A percentile compares a stretch with the other conserved stretches of the same genome.
Conservation (phyloP, 176 grass and related monocot genomes). For the Aegilops longissima region DNA sequence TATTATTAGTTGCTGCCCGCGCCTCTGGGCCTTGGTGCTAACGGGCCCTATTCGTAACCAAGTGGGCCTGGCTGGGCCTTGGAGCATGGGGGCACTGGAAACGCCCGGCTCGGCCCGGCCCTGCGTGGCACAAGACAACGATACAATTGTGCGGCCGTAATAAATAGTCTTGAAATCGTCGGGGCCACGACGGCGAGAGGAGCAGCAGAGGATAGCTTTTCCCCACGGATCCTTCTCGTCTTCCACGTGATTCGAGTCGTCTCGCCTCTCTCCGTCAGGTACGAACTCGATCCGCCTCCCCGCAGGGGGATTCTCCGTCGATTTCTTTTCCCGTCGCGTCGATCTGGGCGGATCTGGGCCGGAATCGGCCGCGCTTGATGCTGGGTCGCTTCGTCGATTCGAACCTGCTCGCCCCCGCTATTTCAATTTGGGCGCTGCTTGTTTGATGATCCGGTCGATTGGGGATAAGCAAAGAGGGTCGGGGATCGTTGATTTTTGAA, state of each 20-base stretch:
- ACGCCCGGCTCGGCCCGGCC: too few relatives aligned
- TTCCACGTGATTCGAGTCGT: neutral
- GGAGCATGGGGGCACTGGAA: too few relatives aligned
- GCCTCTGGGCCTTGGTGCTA: neutral
- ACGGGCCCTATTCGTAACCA: neutral
- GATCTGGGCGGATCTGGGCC: constrained; percentile 3
- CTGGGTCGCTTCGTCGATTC: neutral
- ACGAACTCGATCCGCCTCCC: constrained; percentile 6
- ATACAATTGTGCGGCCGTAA: neutral
- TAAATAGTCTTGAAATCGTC: neutral
- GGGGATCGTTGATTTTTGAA: neutral
- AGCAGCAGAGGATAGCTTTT: constrained; percentile 2
- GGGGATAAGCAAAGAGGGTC: neutral
- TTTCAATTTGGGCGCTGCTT: neutral
- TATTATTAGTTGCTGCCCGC: constrained; percentile 7
- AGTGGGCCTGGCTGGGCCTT: neutral
- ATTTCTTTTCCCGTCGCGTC: neutral
- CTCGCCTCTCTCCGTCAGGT: constrained; percentile 19
- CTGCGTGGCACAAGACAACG: neutral
- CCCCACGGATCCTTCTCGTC: constrained; percentile 20
- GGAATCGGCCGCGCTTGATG: neutral
- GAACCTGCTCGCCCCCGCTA: neutral
- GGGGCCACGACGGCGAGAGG: neutral
- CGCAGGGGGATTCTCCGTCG: neutral
- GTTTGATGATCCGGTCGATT: neutral